Percentiles rank a stretch among this genome's conserved stretches.
phyloP scores from a whole-genome alignment of 177 flowering plant genomes.

The Vitis hybrid region DNA sequence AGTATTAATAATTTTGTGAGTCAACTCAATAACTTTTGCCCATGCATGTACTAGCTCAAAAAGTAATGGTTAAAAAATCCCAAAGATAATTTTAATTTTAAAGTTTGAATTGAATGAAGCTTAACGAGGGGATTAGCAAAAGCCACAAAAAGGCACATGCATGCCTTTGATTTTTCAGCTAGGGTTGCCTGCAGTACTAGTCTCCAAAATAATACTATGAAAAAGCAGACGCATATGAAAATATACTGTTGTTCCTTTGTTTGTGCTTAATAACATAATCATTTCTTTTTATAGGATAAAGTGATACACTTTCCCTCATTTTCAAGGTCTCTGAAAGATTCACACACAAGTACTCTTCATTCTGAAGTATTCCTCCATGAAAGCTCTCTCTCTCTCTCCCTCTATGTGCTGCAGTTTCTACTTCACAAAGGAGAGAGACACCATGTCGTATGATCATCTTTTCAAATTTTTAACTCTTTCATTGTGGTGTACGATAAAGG shows the following conservation, averaged over 20 bases:
- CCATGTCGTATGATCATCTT: too few species aligned
- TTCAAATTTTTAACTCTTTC: neutral
- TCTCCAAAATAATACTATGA: neutral
- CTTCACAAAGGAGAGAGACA: too few species aligned
- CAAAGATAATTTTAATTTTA: too few species aligned
- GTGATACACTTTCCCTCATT: slow-evolving; percentile 12
- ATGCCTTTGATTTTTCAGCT: neutral
- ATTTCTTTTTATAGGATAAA: neutral
- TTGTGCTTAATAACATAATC: slow-evolving; percentile 1
- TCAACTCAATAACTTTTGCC: too few species aligned
- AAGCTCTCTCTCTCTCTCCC: neutral
- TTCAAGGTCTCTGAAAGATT: slow-evolving; percentile 12
- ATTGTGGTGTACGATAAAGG: slow-evolving; percentile 19
- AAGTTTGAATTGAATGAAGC: too few species aligned
- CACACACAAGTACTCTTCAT: neutral
- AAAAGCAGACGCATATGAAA: neutral
- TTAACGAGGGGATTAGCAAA: neutral
- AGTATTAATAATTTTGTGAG: too few species aligned
- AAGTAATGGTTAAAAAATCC: too few species aligned
- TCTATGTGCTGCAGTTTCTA: neutral
- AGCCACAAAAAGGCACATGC: neutral
- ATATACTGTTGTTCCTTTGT: neutral
- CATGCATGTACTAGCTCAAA: too few species aligned
- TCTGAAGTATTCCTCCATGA: neutral
- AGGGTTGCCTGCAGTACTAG: neutral